Conservation (phyloP, 2,329 filamentous ascomycete species). For the Magnaporthiopsis incrustans region DNA sequence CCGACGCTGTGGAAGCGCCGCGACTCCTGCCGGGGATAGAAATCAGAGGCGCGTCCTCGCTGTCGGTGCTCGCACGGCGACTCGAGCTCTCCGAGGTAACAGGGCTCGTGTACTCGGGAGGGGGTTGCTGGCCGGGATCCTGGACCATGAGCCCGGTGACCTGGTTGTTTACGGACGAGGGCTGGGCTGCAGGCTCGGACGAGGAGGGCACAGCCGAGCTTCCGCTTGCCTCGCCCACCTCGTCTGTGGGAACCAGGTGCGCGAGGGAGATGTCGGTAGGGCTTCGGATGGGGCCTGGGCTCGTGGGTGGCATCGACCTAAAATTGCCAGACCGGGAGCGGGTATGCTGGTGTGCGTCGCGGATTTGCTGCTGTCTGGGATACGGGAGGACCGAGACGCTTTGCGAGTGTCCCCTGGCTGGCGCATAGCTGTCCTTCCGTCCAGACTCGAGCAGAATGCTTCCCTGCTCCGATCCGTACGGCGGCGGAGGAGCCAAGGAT, state of each 20-base stretch:
- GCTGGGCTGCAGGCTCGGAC: conserved; percentile 10
- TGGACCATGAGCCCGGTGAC: conserved; percentile 21
- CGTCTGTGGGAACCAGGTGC: conserved; percentile 65
- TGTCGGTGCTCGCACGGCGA: conserved; percentile 49
- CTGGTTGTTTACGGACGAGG: neutral
- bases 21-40: conserved; percentile 38
- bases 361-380: conserved; percentile 29
- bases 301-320: conserved; percentile 66
- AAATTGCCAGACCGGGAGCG: conserved; percentile 73
- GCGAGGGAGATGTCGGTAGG: conserved; percentile 95
- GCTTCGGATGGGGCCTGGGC: conserved; percentile 80
- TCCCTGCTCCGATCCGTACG: conserved; percentile 94
- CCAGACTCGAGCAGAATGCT: conserved; percentile 91
- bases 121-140: conserved; percentile 55
- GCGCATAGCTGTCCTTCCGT: conserved; percentile 48
- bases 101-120: conserved; percentile 63
- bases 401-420: conserved; percentile 32
- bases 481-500: conserved; percentile 87
- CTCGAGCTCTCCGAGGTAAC: conserved; percentile 50
- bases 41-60: conserved; percentile 46
- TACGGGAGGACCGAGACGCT: conserved; percentile 40
- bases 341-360: conserved; percentile 54
- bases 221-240: conserved; percentile 62
- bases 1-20: conserved; percentile 38
- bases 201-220: conserved; percentile 20